Evolutionary conservation across 495 filamentous ascomycete species (phyloP), one percentile per base, ranked within the genome.

Genomic region (Penicillium arizonense): DNA sequence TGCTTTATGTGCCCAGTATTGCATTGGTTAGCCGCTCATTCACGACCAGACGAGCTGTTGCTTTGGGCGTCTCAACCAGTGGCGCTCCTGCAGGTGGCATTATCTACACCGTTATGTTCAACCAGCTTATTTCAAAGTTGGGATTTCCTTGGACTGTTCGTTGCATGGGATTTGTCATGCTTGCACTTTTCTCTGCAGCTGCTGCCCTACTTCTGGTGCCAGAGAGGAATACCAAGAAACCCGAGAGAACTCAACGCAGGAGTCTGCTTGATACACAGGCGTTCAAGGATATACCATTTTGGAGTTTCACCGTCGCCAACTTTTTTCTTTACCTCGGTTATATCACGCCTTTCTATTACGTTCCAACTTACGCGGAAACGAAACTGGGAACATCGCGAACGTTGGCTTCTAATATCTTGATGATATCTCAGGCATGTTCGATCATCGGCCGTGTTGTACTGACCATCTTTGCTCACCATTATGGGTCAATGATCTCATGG

Each of bases 331-430:
- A 85, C 70, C 70, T 86, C 52, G 84, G 83, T 9, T 76, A 87
- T 32, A 86, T 84, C 62, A 74, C 80, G 57, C 73, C 82, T 0
- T 85, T 86, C 69, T 87, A 82, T 62, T 89, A 85, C 55, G 66
- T 86, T 32, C 69, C 80, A 24, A 69, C 77, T 12, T 87, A 78
- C 55, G 77, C 77, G 3, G 63, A 82, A 37, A 54, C 66, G 4
- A 64, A 69, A n/a, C 44, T 62, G 2, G 66, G 79, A 37, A 68
- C 74, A 2, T 68, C 68, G 24, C 57, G 62, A 0, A 67, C 76
- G 34, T 69, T 87, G 4, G 78, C 71, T 4, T 72, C 85, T 5
- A 74, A 75, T 40, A 47, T 73, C 28, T 55, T 75, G 9, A 52
- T 64, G 13, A 58, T 73, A 8, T 60, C 67, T 5, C 67, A 74